Base-by-base conservation (phyloP, 176 grass and related monocot species). In the Paspalum notatum region DNA sequence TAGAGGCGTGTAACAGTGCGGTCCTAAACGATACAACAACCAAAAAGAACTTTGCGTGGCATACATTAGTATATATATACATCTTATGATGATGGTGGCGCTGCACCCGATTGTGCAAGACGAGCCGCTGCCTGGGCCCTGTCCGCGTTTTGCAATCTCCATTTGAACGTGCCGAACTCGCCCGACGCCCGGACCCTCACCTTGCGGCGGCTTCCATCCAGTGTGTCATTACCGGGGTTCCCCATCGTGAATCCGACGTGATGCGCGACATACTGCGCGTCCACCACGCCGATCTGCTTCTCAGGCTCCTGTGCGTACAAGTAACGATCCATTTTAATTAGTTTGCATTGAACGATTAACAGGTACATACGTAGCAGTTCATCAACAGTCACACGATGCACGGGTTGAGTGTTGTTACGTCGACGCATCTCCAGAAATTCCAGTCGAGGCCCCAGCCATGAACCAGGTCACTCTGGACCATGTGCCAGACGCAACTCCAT, bases 401-500 rank as follows among this genome's bases (percentile, higher is more conserved):
- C 3, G 32, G 32, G 32, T 32, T 32, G 32, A 20, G 22, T 51
- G 3, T 24, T 58, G 20, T 17, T 73, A 86, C 84, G 13, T 86
- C 68, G 41, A 80, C 76, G 13, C 84, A 86, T 86, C 76, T 80
- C 84, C 84, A 80, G 84, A 86, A 80, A 6, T 80, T 57, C 59
- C 16, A 65, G 76, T 85, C 84, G 22, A 85, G 84, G 1, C 58
- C 84, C 55, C 61, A 64, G 40, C 84, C 76, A 12, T 85, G 84
- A 6, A 86, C 60, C 17, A 86, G 50, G 20, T 86, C 84, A 53
- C 66, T 79, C 67, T 88, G 86, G 21, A 80, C 68, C 86, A 88
- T 84, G 77, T 84, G 81, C 86, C 86, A 88, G 6, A 88, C 75
- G 67, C 86, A 88, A 1, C 26, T 26, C 86, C 86, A 88, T 8